Conservation (phyloP, 2,329 filamentous ascomycete genomes). For the Sclerotinia nivalis region DNA sequence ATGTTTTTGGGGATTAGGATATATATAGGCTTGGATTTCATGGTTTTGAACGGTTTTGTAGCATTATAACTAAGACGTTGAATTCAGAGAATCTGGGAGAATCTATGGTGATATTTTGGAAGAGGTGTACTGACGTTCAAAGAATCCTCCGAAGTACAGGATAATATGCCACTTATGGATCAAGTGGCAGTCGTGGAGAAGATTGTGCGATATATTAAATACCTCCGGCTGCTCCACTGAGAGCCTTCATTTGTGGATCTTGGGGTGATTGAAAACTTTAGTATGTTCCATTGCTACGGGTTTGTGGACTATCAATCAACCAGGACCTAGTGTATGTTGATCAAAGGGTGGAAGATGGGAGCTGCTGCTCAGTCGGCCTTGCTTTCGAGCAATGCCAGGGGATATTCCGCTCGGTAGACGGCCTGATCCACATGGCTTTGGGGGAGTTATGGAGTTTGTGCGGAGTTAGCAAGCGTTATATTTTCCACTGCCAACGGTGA, state of each 20-base stretch:
- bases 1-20: background rate
- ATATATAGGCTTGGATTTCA: background rate
- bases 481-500: background rate
- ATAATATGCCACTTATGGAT: background rate
- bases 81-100: conserved; percentile 2
- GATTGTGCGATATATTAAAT: background rate
- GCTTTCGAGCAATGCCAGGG: background rate
- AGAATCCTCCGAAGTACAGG: too few species aligned
- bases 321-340: background rate
- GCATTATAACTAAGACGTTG: background rate
- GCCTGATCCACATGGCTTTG: background rate
- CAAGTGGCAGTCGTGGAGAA: background rate
- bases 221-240: background rate
- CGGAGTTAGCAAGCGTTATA: background rate
- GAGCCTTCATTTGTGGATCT: background rate
- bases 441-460: background rate
- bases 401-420: background rate
- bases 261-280: background rate
- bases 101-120: background rate
- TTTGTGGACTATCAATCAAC: background rate
- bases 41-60: background rate
- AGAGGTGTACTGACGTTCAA: background rate
- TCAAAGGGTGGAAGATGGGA: background rate
- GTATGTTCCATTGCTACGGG: too few species aligned
- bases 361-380: too few species aligned